phyloP scores from a whole-genome alignment of 352 stramenopile species.

The Globisporangium uncinulatum region DNA sequence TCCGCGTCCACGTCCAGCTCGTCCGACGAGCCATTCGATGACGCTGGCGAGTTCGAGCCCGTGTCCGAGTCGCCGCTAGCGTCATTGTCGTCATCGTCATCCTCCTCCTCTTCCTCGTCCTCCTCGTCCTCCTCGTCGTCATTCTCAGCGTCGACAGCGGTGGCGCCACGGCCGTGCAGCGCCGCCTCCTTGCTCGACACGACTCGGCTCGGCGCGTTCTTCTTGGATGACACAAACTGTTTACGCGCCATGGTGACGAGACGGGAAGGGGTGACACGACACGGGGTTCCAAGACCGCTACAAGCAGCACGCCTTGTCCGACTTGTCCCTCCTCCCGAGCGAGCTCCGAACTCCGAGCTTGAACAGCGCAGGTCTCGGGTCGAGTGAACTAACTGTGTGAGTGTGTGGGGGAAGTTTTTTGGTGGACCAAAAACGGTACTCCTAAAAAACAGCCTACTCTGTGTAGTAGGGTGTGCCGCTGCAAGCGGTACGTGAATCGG shows the following conservation, averaged over 20 bases:
- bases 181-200: conserved; percentile 83
- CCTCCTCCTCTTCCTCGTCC: conserved; percentile 22
- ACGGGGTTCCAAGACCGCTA: too few relatives aligned
- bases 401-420: background rate
- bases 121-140: conserved; percentile 15
- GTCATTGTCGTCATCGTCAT: conserved; percentile 7
- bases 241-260: conserved; percentile 56
- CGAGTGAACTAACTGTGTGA: too few relatives aligned
- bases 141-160: conserved; percentile 19
- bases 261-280: too few relatives aligned
- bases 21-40: conserved; percentile 25
- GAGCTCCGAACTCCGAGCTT: background rate
- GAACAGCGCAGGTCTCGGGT: too few relatives aligned
- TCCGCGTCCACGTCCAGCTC: conserved; percentile 16
- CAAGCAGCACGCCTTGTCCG: too few relatives aligned
- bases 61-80: conserved; percentile 5
- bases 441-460: background rate
- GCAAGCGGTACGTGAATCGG: background rate
- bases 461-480: background rate
- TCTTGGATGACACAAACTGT: conserved; percentile 86
- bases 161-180: conserved; percentile 39
- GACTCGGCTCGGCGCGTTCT: conserved; percentile 72
- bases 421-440: too few relatives aligned
- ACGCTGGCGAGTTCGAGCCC: conserved; percentile 21
- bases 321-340: background rate